Percentiles rank a stretch among this genome's conserved stretches.
Evolutionary conservation across 1,284 basidiomycete genomes (phyloP).

Genomic region (Schizophyllum amplum): DNA sequence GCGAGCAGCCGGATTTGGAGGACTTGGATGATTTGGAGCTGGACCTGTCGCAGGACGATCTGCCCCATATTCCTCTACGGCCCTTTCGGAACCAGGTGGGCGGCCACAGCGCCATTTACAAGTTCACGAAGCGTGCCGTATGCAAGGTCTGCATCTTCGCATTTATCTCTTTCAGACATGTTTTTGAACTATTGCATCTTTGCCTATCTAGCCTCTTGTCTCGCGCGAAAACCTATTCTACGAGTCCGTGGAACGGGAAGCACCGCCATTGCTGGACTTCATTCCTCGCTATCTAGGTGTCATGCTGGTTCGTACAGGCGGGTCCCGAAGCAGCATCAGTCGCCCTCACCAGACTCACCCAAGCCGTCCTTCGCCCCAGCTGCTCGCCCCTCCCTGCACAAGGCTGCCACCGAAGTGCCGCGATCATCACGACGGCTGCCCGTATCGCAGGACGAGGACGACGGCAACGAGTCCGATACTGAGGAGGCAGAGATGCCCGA

Average conservation of each 20-base stretch:
- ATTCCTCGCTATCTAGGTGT: slow-evolving; percentile 97
- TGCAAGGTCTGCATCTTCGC: slow-evolving; percentile 72
- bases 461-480: slow-evolving; percentile 36
- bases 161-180: slow-evolving; percentile 13
- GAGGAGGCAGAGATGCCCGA: slow-evolving; percentile 78
- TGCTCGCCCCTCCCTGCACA: slow-evolving; percentile 22
- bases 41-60: slow-evolving; percentile 41
- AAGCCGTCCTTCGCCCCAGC: slow-evolving; percentile 14
- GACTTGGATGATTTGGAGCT: slow-evolving; percentile 23
- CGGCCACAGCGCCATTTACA: slow-evolving; percentile 95
- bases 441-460: slow-evolving; percentile 16
- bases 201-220: slow-evolving; percentile 70
- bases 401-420: slow-evolving; percentile 25
- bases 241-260: slow-evolving; percentile 90
- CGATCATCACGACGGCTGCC: background rate
- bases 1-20: background rate
- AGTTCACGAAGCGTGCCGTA: slow-evolving; percentile 95
- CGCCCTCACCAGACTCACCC: slow-evolving; percentile 18
- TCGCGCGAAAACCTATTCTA: slow-evolving; percentile 98
- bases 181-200: too few species aligned
- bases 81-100: slow-evolving; percentile 98
- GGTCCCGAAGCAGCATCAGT: slow-evolving; percentile 39
- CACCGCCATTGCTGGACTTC: slow-evolving; percentile 85
- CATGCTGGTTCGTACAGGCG: slow-evolving; percentile 95
- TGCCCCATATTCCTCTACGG: slow-evolving; percentile 89